Percentiles rank a stretch among this genome's conserved stretches.
phyloP scores from a whole-genome alignment of 768 basidiomycete species.

The Termitomyces sp. region DNA sequence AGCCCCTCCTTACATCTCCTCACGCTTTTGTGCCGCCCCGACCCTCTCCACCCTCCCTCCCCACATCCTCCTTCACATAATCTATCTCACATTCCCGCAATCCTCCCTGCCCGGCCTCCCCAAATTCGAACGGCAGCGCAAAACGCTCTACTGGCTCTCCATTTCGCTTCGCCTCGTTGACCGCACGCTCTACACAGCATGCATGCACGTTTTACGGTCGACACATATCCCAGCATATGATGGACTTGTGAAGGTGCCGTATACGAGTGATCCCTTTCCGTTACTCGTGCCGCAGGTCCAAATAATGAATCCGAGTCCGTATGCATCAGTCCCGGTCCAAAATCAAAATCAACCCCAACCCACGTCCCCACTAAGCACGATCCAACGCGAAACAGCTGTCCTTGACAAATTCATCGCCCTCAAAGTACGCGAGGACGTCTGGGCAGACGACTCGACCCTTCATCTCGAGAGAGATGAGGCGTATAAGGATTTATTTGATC shows the following conservation, averaged over 20 bases:
- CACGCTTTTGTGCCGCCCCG: too few relatives aligned
- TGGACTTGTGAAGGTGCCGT: conserved; percentile 59
- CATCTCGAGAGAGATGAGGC: conserved; percentile 75
- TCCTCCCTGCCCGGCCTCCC: too few relatives aligned
- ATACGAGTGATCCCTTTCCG: conserved; percentile 80
- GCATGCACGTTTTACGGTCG: conserved; percentile 79
- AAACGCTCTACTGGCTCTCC: conserved; percentile 70
- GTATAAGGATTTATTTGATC: conserved; percentile 78
- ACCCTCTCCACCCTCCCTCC: too few relatives aligned
- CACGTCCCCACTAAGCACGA: too few relatives aligned
- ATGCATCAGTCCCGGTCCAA: too few relatives aligned
- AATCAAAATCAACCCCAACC: not conserved
- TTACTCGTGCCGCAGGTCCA: conserved; percentile 20
- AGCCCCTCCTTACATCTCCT: too few relatives aligned
- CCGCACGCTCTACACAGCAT: conserved; percentile 66
- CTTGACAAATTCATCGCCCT: conserved; percentile 80
- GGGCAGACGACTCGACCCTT: conserved; percentile 68
- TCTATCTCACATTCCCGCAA: too few relatives aligned
- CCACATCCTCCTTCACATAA: too few relatives aligned
- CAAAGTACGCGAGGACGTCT: conserved; percentile 77
- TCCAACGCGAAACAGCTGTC: conserved; percentile 72
- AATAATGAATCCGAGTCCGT: too few relatives aligned
- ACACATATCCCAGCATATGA: conserved; percentile 68
- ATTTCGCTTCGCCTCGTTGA: conserved; percentile 62
- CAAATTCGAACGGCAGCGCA: conserved; percentile 38